Percentiles rank a stretch among this genome's conserved stretches.
phyloP scores from a whole-genome alignment of 805 yeast genomes.

The Candida krabiensis region DNA sequence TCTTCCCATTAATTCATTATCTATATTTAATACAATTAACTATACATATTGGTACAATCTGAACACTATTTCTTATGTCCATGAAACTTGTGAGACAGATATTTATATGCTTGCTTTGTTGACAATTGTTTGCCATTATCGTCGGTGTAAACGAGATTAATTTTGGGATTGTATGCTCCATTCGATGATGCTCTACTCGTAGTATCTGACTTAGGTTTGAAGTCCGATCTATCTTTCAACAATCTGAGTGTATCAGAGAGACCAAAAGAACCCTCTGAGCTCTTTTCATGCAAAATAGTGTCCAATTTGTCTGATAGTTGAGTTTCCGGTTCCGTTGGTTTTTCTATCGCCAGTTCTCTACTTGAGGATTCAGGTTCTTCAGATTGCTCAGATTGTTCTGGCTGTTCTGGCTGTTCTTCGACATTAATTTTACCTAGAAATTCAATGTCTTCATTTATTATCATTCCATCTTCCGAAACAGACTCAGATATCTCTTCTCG shows the following conservation, averaged over 20 bases:
- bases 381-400: constrained; percentile 6
- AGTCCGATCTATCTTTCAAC: constrained; percentile 22
- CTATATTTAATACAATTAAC: too few relatives aligned
- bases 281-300: constrained; percentile 14
- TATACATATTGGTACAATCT: too few relatives aligned
- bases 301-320: constrained; percentile 7
- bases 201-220: neutral
- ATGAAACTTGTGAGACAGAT: constrained; percentile 75
- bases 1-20: too few relatives aligned
- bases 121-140: constrained; percentile 58
- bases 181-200: constrained; percentile 2
- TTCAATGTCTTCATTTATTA: constrained; percentile 37
- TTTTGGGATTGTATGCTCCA: constrained; percentile 43
- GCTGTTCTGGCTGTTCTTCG: constrained; percentile 22
- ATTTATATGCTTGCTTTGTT: constrained; percentile 74
- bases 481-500: neutral
- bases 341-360: constrained; percentile 8
- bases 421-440: constrained; percentile 31
- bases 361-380: constrained; percentile 30
- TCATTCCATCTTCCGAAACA: constrained; percentile 17
- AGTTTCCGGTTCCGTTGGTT: neutral
- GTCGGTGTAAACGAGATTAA: constrained; percentile 61
- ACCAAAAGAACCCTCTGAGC: constrained; percentile 25
- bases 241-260: constrained; percentile 37
- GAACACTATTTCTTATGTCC: constrained; percentile 40